Conservation (phyloP, 805 yeast species). For the Wickerhamomyces kurtzmanii region DNA sequence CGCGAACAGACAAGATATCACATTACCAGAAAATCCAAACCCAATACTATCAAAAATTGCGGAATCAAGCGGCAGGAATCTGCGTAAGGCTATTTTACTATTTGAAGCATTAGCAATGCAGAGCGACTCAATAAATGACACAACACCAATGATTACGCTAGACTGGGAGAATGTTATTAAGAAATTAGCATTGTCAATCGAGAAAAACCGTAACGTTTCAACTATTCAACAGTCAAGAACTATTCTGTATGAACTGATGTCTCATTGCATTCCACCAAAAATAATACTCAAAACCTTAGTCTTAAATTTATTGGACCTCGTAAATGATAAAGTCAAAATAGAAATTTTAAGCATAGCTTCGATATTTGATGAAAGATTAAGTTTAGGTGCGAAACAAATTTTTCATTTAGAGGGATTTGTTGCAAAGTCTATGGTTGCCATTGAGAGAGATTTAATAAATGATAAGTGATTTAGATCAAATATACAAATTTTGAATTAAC, state of each 20-base stretch:
- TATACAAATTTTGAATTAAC: neutral
- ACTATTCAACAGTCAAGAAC: conserved; percentile 46
- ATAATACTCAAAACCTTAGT: conserved; percentile 59
- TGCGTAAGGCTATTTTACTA: conserved; percentile 68
- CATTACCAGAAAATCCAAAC: conserved; percentile 28
- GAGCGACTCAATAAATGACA: conserved; percentile 36
- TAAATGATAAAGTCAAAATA: conserved; percentile 22
- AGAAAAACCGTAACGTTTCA: conserved; percentile 55
- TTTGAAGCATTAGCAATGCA: conserved; percentile 78
- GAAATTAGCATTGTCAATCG: conserved; percentile 50
- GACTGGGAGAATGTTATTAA: conserved; percentile 88
- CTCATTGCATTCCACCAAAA: conserved; percentile 91
- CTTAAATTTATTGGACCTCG: conserved; percentile 30
- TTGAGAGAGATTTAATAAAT: conserved; percentile 29
- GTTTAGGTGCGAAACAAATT: conserved; percentile 80
- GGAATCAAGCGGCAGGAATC: conserved; percentile 49
- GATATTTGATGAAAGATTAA: conserved; percentile 73
- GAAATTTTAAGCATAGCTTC: conserved; percentile 53
- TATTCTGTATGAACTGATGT: conserved; percentile 68
- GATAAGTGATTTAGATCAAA: conserved; percentile 1
- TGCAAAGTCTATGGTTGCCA: conserved; percentile 75
- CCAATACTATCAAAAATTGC: conserved; percentile 45
- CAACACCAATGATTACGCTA: conserved; percentile 51
- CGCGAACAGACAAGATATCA: conserved; percentile 42
- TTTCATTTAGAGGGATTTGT: conserved; percentile 93